These are phyloP conservation scores for Alnus rubra DNA, from an alignment of 306 rosid species.

Conservation along the genomic window DNA sequence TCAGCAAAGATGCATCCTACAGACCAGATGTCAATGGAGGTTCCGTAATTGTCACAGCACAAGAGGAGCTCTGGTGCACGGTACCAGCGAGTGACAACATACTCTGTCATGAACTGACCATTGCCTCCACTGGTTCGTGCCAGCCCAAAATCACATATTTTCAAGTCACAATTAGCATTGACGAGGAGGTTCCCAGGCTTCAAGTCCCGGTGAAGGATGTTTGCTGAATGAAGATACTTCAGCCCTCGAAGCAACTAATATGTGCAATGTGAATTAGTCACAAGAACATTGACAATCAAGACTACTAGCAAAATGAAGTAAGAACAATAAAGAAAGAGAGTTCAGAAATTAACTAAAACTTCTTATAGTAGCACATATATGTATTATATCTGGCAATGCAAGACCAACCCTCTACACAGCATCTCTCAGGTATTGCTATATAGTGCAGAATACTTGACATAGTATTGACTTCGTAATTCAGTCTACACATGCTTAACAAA, in stretches of 20 bases:
- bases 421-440: not conserved
- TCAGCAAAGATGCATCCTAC: constrained; percentile 95
- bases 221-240: constrained; percentile 82
- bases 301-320: not conserved
- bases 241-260: constrained; percentile 79
- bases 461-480: not conserved
- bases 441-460: too few species aligned
- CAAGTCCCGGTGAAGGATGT: constrained; percentile 84
- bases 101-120: constrained; percentile 84
- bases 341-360: not conserved
- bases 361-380: not conserved
- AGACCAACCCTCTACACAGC: not conserved
- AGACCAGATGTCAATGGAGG: constrained; percentile 91
- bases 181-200: constrained; percentile 88
- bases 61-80: constrained; percentile 92
- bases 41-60: constrained; percentile 78
- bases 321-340: not conserved
- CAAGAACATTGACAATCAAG: constrained; percentile 4
- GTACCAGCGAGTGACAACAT: constrained; percentile 93
- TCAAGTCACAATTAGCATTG: constrained; percentile 72
- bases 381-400: not conserved
- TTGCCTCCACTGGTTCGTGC: constrained; percentile 68
- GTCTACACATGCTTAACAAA: not conserved
- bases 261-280: constrained; percentile 29
- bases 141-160: constrained; percentile 88